Evolutionary conservation across 2,329 filamentous ascomycete genomes (phyloP), one percentile per base, ranked within the genome.

Genomic region (Dothistroma septosporum): DNA sequence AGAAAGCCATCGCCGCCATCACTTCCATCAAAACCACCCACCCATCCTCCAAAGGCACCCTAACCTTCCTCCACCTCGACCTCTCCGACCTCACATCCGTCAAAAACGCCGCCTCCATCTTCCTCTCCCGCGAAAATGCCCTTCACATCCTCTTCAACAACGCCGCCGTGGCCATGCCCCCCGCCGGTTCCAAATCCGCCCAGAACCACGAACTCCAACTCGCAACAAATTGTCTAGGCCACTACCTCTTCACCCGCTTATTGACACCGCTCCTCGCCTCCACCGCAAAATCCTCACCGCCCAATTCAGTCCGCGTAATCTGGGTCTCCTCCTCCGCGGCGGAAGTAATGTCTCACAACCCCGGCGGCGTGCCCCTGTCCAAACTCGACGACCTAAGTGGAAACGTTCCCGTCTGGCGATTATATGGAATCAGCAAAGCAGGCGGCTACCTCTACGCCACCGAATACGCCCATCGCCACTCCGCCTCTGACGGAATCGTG

Each of bases 31-130:
- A 76, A 58, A 69, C 24, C 62, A 68, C 8, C 49, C 70, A 65
- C 35, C 75, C 78, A 0, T 64, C 67, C 41, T 79, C 72, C 1
- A 72, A 69, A 1, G 79, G 79, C 19, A 68, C 64, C 0, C 64
- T 83, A 10, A 72, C 73, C 31, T 79, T 78, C 57, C 68, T 83
- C n/a, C 66, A 72, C 21, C 70, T 84, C 5, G 81, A 83, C 60
- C 68, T 77, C 0, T 65, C 66, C 37, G 72, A 76, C 58, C 67
- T 73, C 41, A 54, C 63, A 3, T 69, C 68, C 9, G 69, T 73
- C 69, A 77, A 64, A 63, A 59, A 59, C 10, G 64, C 72, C 1
- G 76, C 68, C 1, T 61, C 73, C 12, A 63, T 63, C 1, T 78
- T 78, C 59, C 37, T 68, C 12, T 44, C 59, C 1, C 65, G 69